phyloP scores from a whole-genome alignment of 2,329 filamentous ascomycete genomes.

The Talaromyces pinophilus region DNA sequence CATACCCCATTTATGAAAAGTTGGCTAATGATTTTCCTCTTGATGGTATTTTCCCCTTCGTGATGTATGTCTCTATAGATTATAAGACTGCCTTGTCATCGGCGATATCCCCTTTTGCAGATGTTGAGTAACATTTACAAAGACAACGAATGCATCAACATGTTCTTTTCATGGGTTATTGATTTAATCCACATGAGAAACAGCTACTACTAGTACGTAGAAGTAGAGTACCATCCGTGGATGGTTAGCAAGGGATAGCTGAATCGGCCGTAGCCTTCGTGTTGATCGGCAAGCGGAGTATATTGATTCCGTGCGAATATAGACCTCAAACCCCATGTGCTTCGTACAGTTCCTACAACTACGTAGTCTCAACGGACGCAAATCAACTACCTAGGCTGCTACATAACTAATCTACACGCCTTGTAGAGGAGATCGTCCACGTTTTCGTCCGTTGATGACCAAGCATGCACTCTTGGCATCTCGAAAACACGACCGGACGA shows the following conservation, averaged over 20 bases:
- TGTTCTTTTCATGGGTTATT: too few relatives aligned
- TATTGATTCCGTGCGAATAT: not conserved
- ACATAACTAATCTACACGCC: too few relatives aligned
- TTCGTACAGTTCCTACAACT: not conserved
- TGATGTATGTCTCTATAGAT: not conserved
- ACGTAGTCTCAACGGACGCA: not conserved
- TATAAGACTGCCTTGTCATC: not conserved
- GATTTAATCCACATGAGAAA: too few relatives aligned
- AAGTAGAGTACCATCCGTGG: too few relatives aligned
- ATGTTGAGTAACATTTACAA: too few relatives aligned
- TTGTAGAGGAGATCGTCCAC: not conserved
- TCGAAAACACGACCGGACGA: not conserved
- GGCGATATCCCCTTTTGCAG: not conserved
- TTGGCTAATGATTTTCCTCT: not conserved
- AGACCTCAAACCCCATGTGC: not conserved
- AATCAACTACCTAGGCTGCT: not conserved
- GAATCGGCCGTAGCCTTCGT: not conserved
- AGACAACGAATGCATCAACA: too few relatives aligned
- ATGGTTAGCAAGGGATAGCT: not conserved
- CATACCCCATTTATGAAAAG: not conserved
- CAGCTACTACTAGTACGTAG: too few relatives aligned
- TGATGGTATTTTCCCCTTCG: not conserved
- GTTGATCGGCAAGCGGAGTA: not conserved
- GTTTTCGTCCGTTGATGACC: not conserved
- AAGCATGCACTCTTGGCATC: not conserved